These are phyloP conservation scores for Wickerhamiella qilinensis DNA, from an alignment of 805 yeast genomes.

Conservation along the genomic window DNA sequence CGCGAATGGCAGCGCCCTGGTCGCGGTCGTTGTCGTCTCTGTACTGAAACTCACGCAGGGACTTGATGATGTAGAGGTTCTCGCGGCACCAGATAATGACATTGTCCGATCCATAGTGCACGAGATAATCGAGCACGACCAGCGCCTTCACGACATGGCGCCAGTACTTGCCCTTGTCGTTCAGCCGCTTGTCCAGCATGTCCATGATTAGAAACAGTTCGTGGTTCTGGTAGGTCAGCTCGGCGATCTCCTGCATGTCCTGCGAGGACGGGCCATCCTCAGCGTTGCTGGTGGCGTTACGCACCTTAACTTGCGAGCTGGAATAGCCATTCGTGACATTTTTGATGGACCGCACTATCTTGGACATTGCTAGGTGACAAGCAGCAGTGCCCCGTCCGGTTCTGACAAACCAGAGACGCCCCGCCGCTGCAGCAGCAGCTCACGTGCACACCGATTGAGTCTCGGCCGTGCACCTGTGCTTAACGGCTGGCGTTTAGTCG, in stretches of 20 bases:
- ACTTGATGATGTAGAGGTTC: constrained; percentile 73
- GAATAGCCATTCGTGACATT: constrained; percentile 86
- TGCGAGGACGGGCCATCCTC: constrained; percentile 65
- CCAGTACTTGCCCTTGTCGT: constrained; percentile 96
- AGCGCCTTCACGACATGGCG: constrained; percentile 86
- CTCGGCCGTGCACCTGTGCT: too few species aligned
- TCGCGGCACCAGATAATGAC: constrained; percentile 87
- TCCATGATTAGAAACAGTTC: constrained; percentile 86
- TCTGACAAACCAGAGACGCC: too few species aligned
- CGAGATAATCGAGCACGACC: constrained; percentile 75
- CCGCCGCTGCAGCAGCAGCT: too few species aligned
- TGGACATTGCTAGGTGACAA: constrained; percentile 48
- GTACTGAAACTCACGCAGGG: constrained; percentile 77
- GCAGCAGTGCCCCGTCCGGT: too few species aligned
- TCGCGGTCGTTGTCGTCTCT: constrained; percentile 64
- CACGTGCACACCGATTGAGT: too few species aligned
- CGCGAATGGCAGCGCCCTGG: constrained; percentile 77
- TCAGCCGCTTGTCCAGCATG: constrained; percentile 77
- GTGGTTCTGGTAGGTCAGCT: constrained; percentile 49
- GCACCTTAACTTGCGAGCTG: constrained; percentile 66
- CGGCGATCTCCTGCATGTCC: constrained; percentile 72
- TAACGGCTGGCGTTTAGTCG: too few species aligned
- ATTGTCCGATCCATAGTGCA: constrained; percentile 71
- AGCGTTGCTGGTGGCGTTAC: constrained; percentile 82
- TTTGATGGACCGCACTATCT: constrained; percentile 68